Percentiles rank a stretch among this genome's conserved stretches.
Evolutionary conservation across 192 early-diverging fungal species (phyloP).

Genomic region (Umbelopsis sp.): DNA sequence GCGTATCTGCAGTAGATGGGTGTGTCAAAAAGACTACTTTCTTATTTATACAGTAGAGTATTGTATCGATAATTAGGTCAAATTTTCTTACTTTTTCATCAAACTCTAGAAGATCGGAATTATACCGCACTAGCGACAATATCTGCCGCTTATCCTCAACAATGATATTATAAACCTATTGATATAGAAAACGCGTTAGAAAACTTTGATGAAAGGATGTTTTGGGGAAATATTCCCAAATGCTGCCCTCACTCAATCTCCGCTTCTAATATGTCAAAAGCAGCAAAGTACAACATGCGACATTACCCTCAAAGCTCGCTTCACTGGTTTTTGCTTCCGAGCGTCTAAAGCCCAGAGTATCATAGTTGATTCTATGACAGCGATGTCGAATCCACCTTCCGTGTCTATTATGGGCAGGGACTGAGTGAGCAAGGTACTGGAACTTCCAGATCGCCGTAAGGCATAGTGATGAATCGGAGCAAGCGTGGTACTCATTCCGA

Average conservation of each 20-base stretch:
- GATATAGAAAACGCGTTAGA: neutral
- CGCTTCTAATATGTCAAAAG: neutral
- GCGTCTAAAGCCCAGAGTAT: slow-evolving; percentile 6
- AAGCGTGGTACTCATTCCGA: slow-evolving; percentile 9
- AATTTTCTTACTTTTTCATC: slow-evolving; percentile 36
- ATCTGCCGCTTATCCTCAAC: slow-evolving; percentile 28
- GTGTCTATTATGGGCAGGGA: neutral
- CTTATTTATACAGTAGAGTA: neutral
- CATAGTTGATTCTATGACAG: slow-evolving; percentile 12
- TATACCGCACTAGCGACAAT: slow-evolving; percentile 35
- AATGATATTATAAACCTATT: slow-evolving; percentile 39
- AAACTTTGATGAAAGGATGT: neutral
- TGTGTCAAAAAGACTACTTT: neutral
- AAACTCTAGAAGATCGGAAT: slow-evolving; percentile 39
- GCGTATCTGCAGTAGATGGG: slow-evolving; percentile 17
- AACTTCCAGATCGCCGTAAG: neutral
- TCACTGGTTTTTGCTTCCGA: slow-evolving; percentile 15
- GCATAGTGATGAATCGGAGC: slow-evolving; percentile 5
- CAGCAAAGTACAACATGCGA: neutral
- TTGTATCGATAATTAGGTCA: neutral
- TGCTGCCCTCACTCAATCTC: neutral
- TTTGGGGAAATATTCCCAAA: neutral
- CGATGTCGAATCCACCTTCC: slow-evolving; percentile 10
- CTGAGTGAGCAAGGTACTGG: neutral
- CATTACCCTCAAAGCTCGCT: slow-evolving; percentile 14